Evolutionary conservation across 2,329 filamentous ascomycete species (phyloP).

Genomic region (Myriosclerotinia curreyana): DNA sequence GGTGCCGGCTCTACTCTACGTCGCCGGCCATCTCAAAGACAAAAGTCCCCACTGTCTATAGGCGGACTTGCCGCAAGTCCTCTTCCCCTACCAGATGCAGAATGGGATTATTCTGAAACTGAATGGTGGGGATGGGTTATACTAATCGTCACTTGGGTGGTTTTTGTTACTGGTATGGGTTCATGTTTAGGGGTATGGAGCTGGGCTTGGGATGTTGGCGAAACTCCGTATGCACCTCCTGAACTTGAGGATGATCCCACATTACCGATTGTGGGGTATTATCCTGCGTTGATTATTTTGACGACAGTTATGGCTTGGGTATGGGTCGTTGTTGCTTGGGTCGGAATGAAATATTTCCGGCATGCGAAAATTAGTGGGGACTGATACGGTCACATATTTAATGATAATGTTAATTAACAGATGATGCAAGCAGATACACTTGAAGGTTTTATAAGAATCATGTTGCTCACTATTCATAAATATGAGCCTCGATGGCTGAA

Average conservation of each 20-base stretch:
- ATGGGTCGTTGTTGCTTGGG: slow-evolving; percentile 96
- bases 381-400: slow-evolving; percentile 27
- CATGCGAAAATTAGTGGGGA: slow-evolving; percentile 78
- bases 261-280: slow-evolving; percentile 93
- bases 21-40: slow-evolving; percentile 35
- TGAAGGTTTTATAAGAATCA: not conserved
- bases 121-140: slow-evolving; percentile 99
- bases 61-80: slow-evolving; percentile 51
- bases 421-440: not conserved
- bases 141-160: slow-evolving; percentile 84
- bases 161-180: slow-evolving; percentile 96
- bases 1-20: slow-evolving; percentile 41
- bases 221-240: slow-evolving; percentile 90
- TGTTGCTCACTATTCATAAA: not conserved
- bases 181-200: slow-evolving; percentile 93
- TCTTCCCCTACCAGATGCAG: slow-evolving; percentile 47
- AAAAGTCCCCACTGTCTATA: slow-evolving; percentile 60
- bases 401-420: slow-evolving; percentile 18
- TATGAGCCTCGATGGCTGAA: not conserved
- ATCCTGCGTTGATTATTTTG: slow-evolving; percentile 88
- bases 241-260: slow-evolving; percentile 95
- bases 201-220: slow-evolving; percentile 98
- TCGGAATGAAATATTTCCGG: slow-evolving; percentile 99
- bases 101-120: slow-evolving; percentile 91
- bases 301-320: slow-evolving; percentile 98